Evolutionary conservation across 352 stramenopile species (phyloP), one percentile per base, ranked within the genome.

Genomic region (Globisporangium heterothallicum): DNA sequence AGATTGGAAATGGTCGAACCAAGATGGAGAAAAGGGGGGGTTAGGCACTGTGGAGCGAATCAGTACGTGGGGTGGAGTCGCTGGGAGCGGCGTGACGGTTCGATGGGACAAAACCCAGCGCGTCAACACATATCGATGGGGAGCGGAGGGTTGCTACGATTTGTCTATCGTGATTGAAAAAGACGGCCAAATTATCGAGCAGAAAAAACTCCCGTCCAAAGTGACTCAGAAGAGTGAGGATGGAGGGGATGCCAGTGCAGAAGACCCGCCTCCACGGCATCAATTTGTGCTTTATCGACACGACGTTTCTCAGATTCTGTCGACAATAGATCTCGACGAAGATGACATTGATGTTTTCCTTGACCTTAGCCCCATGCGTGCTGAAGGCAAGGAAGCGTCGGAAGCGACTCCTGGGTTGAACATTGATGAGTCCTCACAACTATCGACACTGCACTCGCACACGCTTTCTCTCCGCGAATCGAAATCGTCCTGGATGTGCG

Each of bases 111-210:
- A 87, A 36, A 87, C 84, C 26, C 75, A 88, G 26, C 74, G 80
- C n/a, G 77, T 89, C 48, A 92, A 92, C 49, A 92, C 80, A 14
- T 92, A 92, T 56, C 63, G 80, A 24, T 92, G 80, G 80, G 80
- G 80, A 19, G 78, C 80, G 12, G 78, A 91, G 63, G 63, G 64
- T 9, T 89, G 80, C 64, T 92, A 83, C 51, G 80, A 92, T 51
- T 66, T 92, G 52, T 65, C 84, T 16, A 67, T 89, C 14, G 72
- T 92, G n/a, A 19, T 73, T 18, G 78, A 87, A 64, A 75, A 75
- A 41, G 45, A 74, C 46, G 73, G 68, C 3, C 36, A 60, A 38
- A 46, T 73, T 19, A 1, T 87, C 21, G 64, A 84, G 36, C 77
- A 66, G 18, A 83, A 84, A 29, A 64, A 61, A 34, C 63, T 90